Evolutionary conservation across 768 basidiomycete species (phyloP), one percentile per base, ranked within the genome.

Genomic region (Termitomyces sp.): DNA sequence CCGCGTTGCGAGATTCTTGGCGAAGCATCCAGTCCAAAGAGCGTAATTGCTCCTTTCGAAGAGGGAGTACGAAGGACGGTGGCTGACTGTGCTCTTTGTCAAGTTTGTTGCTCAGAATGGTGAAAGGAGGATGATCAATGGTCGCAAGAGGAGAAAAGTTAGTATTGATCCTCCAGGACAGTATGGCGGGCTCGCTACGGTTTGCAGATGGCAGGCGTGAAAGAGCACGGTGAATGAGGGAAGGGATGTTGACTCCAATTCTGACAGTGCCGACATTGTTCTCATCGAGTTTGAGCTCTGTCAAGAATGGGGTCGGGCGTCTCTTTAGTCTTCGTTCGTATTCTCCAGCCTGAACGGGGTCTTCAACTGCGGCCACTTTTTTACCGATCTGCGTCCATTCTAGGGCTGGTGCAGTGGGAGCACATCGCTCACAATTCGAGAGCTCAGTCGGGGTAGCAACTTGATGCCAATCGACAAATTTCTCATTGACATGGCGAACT

Each of bases 11-110:
- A 2, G 81, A 75, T 71, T 98, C 95, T 66, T 91, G 91, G 45
- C 76, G 70, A 45, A 96, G 72, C 95, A 97, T 97, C 95, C 95
- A 98, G 52, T 84, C 84, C 53, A 97, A 74, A 3, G 95, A 97
- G 30, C 95, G 91, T 22, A 92, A 77, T 67, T 98, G 95, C 65
- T 98, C 95, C 32, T 77, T 82, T 40, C 95, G 84, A 30, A 98
- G 80, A 18, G 80, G 74, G 12, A 87, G 75, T 65, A 80, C 82
- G 78, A 96, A 97, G 64, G 82, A 83, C 1, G 88, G 87, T 0
- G 95, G 95, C 65, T 95, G 93, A 1, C 64, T 65, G 62, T 91
- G 87, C 64, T 87, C 75, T 10, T 77, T 74, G 67, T 96, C 94
- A 2, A 70, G 67, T 57, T 82, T 87, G 73, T 98, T 98, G 64